These are phyloP conservation scores for Brassica juncea DNA, from an alignment of 345 rosid genomes.

Conservation along the genomic window DNA sequence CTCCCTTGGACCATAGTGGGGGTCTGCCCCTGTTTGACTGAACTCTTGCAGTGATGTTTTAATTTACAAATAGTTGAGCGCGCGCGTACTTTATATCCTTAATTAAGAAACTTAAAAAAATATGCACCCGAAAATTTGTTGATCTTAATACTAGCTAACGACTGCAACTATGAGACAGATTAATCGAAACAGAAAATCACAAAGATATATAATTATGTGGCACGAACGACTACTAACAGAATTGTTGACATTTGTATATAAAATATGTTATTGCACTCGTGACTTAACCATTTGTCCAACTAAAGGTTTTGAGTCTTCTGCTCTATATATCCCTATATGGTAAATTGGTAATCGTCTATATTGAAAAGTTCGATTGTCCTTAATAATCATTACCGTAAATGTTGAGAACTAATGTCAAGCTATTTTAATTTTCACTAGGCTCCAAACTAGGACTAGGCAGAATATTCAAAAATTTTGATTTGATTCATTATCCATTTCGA, in stretches of 20 bases:
- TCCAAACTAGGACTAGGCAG: background rate
- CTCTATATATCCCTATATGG: background rate
- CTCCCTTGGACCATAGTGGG: too few species aligned
- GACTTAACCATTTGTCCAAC: slow-evolving; percentile 22
- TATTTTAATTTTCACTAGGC: slow-evolving; percentile 20
- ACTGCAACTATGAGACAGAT: too few species aligned
- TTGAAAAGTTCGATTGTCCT: background rate
- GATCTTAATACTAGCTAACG: too few species aligned
- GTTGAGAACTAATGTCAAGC: slow-evolving; percentile 20
- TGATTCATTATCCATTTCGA: too few species aligned
- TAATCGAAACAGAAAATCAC: too few species aligned
- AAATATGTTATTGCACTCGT: background rate
- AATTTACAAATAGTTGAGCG: too few species aligned
- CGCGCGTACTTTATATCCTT: too few species aligned
- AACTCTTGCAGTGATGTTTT: too few species aligned
- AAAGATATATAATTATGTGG: background rate
- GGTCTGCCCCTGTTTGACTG: too few species aligned
- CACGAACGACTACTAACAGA: slow-evolving; percentile 22
- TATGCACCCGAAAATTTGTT: too few species aligned
- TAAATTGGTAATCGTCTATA: background rate
- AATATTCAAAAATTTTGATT: too few species aligned
- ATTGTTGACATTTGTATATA: slow-evolving; percentile 12
- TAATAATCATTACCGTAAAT: slow-evolving; percentile 15
- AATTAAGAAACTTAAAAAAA: too few species aligned
- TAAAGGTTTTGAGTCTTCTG: slow-evolving; percentile 16